phyloP scores from a whole-genome alignment of 768 basidiomycete species.

The Exsudoporus frostii region DNA sequence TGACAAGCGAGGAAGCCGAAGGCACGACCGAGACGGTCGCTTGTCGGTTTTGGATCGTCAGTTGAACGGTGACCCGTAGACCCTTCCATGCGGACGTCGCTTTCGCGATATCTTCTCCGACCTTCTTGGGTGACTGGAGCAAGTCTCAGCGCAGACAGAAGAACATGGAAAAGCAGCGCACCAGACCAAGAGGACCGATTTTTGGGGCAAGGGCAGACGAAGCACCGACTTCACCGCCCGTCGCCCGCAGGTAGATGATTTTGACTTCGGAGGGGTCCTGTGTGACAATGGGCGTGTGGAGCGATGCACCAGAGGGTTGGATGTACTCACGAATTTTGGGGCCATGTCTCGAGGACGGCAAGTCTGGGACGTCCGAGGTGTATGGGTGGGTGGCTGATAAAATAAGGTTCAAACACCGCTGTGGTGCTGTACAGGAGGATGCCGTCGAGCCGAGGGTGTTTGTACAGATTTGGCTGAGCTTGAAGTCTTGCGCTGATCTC shows the following conservation, averaged over 20 bases:
- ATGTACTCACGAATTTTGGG: slow-evolving; percentile 65
- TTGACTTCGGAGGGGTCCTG: slow-evolving; percentile 98
- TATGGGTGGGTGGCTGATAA: slow-evolving; percentile 23
- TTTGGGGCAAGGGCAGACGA: slow-evolving; percentile 98
- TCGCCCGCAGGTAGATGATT: slow-evolving; percentile 97
- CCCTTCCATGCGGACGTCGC: slow-evolving; percentile 99
- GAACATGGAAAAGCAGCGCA: slow-evolving; percentile 40
- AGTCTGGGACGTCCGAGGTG: not conserved
- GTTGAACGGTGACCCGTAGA: slow-evolving; percentile 97
- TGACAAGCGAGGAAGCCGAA: slow-evolving; percentile 95
- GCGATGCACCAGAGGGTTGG: not conserved
- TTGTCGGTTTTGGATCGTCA: slow-evolving; percentile 99
- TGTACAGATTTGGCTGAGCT: slow-evolving; percentile 35
- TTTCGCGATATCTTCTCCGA: slow-evolving; percentile 99
- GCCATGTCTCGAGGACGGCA: slow-evolving; percentile 51
- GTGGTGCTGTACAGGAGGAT: slow-evolving; percentile 54
- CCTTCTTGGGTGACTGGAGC: slow-evolving; percentile 95
- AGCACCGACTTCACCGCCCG: slow-evolving; percentile 99
- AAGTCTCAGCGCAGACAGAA: slow-evolving; percentile 9
- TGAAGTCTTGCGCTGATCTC: not conserved
- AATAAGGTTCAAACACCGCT: slow-evolving; percentile 56
- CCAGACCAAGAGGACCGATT: slow-evolving; percentile 99
- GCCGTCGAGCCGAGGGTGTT: slow-evolving; percentile 30
- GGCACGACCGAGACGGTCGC: slow-evolving; percentile 95
- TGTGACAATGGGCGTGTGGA: not conserved